Base-by-base conservation (phyloP, 768 basidiomycete species). In the Suillus decipiens region DNA sequence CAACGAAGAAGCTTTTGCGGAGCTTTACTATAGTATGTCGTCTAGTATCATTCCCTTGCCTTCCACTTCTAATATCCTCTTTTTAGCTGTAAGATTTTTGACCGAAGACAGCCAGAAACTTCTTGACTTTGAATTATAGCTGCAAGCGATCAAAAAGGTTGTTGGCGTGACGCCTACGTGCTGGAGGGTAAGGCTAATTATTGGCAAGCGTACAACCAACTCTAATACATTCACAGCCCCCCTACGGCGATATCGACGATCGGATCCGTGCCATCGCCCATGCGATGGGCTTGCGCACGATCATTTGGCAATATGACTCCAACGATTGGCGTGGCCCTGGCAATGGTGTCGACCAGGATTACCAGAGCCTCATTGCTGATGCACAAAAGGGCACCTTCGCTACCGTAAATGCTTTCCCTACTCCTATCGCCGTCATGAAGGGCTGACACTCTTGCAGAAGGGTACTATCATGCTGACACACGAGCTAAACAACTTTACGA, bases 241-340 rank as follows among this genome's bases (percentile, higher is more conserved):
- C 88, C 1, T 88, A 77, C 65, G 88, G 87, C 53, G 87, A 89
- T 63, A 77, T 89, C 22, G 92, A 94, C 50, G 87, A 89, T 74
- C 89, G 92, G 59, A 85, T 93, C 48, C 85, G 93, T 39, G 79
- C 84, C 41, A 88, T 94, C 61, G 85, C 88, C 3, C 71, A 85
- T 28, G 86, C 81, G 10, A 84, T 93, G 67, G 86, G 86, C 42
- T 77, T 93, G 17, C 83, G 82, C 14, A 90, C 90, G 3, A 80
- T 94, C 70, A 78, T 93, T 59, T 94, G 93, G 92, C 72, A 79
- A 67, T 86, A 82, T 64, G 87, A 89, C 68, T 83, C 86, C n/a
- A 77, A 81, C 43, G 92, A 95, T 73, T 93, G 90, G 90, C 82
- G 85, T 70, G 84, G 85, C 6, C 78, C 78, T 1, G 81, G 78